Percentiles rank a stretch among this genome's conserved stretches.
These are phyloP conservation scores for Geoglossum glabrum DNA, from an alignment of 495 filamentous ascomycete genomes.

Conservation along the genomic window DNA sequence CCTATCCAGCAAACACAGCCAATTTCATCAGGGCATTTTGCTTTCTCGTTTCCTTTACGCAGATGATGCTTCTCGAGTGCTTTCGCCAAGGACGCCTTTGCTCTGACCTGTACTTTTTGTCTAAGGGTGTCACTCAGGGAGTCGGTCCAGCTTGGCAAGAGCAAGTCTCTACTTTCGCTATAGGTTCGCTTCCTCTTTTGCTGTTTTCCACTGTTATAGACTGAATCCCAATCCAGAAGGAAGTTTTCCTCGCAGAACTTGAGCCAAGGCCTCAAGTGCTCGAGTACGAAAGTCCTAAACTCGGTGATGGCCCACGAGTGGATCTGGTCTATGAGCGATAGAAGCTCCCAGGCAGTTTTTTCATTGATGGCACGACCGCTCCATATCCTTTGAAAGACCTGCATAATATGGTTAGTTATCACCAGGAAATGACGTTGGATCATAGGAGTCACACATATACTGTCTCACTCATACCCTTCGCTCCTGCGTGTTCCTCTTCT, in stretches of 20 bases:
- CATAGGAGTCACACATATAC: slow-evolving; percentile 1
- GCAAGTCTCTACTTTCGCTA: background rate
- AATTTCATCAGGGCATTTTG: background rate
- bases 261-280: slow-evolving; percentile 1
- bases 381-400: slow-evolving; percentile 5
- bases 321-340: slow-evolving; percentile 4
- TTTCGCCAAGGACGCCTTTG: background rate
- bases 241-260: background rate
- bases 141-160: background rate
- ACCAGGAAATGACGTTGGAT: background rate
- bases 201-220: background rate
- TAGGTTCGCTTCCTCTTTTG: background rate
- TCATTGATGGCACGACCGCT: slow-evolving; percentile 1
- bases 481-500: background rate
- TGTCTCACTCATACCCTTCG: background rate
- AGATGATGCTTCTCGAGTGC: background rate
- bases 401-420: background rate
- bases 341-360: background rate
- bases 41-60: background rate
- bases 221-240: background rate
- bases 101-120: background rate
- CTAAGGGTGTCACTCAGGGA: background rate
- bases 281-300: background rate
- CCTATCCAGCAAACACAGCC: background rate
- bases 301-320: background rate